A percentile compares a stretch with the other conserved stretches of the same genome.
Evolutionary conservation across 306 rosid genomes (phyloP).

Genomic region (Alnus glutinosa): DNA sequence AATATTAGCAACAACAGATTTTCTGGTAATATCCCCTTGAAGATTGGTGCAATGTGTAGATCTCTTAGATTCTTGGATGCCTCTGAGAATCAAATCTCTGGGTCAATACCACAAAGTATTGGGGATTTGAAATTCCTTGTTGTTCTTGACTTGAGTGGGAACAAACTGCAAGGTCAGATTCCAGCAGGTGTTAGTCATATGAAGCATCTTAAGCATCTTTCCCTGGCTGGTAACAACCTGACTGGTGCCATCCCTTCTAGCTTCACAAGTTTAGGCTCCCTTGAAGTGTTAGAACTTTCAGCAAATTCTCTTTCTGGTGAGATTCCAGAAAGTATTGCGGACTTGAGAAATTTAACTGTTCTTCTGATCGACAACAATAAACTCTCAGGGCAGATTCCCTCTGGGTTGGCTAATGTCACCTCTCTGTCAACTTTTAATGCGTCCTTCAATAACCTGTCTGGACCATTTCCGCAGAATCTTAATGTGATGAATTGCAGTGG

Average conservation of each 20-base stretch:
- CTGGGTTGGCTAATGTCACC: slow-evolving; percentile 67
- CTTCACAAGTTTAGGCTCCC: slow-evolving; percentile 59
- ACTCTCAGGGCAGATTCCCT: slow-evolving; percentile 80
- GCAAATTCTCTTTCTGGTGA: slow-evolving; percentile 66
- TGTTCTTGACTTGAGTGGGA: slow-evolving; percentile 66
- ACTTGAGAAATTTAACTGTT: slow-evolving; percentile 55
- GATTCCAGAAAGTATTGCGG: slow-evolving; percentile 64
- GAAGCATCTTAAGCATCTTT: slow-evolving; percentile 58
- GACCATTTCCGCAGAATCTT: slow-evolving; percentile 61
- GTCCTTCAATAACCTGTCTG: slow-evolving; percentile 93
- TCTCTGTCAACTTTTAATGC: slow-evolving; percentile 73
- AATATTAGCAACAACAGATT: slow-evolving; percentile 67
- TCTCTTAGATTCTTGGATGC: slow-evolving; percentile 67
- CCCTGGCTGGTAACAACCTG: slow-evolving; percentile 65
- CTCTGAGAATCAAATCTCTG: slow-evolving; percentile 67
- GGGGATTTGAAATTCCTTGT: slow-evolving; percentile 58
- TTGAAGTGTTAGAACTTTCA: slow-evolving; percentile 76
- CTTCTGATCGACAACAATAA: slow-evolving; percentile 74
- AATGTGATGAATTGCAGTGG: slow-evolving; percentile 66
- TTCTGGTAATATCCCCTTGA: slow-evolving; percentile 58
- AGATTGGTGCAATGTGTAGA: slow-evolving; percentile 50
- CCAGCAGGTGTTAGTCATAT: slow-evolving; percentile 60
- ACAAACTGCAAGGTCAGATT: slow-evolving; percentile 58
- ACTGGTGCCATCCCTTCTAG: slow-evolving; percentile 63
- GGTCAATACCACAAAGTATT: slow-evolving; percentile 50